Conservation (phyloP, 305 asterid genomes). For the Fraxinus baroniana region DNA sequence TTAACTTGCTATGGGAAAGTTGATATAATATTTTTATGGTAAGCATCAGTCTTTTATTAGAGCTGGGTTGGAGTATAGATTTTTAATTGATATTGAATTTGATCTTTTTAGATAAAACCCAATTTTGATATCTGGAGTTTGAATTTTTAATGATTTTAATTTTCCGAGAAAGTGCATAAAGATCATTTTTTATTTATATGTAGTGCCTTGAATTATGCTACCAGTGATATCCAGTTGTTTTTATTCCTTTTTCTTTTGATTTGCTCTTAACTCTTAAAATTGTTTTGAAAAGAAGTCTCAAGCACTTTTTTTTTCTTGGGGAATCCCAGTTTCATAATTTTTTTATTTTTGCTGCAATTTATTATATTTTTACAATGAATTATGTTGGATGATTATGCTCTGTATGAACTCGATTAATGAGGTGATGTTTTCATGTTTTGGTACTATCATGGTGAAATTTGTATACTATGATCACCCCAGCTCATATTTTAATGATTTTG, state of each 20-base stretch:
- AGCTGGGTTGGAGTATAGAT: background rate
- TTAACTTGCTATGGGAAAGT: background rate
- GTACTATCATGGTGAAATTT: background rate
- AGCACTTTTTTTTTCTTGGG: background rate
- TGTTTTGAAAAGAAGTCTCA: background rate
- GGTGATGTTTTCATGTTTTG: slow-evolving; percentile 1
- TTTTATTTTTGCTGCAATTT: background rate
- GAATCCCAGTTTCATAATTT: background rate
- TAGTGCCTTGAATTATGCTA: background rate
- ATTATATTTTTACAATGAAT: background rate
- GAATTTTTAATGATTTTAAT: background rate
- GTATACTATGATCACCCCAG: background rate
- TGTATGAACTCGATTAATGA: background rate
- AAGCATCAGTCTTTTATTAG: slow-evolving; percentile 7
- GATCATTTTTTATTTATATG: background rate
- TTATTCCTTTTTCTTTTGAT: background rate
- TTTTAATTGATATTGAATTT: slow-evolving; percentile 3
- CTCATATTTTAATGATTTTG: slow-evolving; percentile 11
- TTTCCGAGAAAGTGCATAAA: background rate
- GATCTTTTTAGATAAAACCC: background rate
- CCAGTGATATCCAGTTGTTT: background rate
- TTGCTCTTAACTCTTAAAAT: background rate
- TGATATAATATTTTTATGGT: background rate
- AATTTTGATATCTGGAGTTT: slow-evolving; percentile 7
- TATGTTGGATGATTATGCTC: background rate